A percentile compares a stretch with the other conserved stretches of the same genome.
Evolutionary conservation across 208 protist species (phyloP).

Genomic region (Acanthamoeba lugdunensis): DNA sequence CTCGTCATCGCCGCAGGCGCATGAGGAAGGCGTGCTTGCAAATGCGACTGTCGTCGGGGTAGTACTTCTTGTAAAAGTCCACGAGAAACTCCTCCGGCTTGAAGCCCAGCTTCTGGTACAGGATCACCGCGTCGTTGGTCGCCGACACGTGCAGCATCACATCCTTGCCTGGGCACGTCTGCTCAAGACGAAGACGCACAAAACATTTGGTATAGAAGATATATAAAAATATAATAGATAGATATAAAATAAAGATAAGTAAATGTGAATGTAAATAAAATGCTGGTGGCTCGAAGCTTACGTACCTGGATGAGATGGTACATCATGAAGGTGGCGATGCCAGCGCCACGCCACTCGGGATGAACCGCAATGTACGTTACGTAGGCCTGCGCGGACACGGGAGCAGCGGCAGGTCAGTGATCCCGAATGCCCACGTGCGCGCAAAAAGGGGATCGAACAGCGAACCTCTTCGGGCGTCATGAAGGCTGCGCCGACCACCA

Average conservation of each 20-base stretch:
- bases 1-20: constrained; percentile 77
- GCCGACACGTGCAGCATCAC: constrained; percentile 84
- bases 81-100: constrained; percentile 84
- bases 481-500: constrained; percentile 83
- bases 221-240: no score
- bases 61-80: constrained; percentile 84
- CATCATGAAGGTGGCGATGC: constrained; percentile 84
- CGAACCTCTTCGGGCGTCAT: constrained; percentile 79
- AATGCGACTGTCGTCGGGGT: constrained; percentile 70
- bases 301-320: constrained; percentile 83
- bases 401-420: neutral
- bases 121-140: constrained; percentile 82
- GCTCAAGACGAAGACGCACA: neutral
- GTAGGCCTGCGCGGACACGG: constrained; percentile 71
- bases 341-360: constrained; percentile 79
- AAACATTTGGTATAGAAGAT: no score
- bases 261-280: no score
- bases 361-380: constrained; percentile 81
- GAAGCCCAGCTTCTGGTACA: constrained; percentile 87
- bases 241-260: no score
- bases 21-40: constrained; percentile 82
- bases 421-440: no score
- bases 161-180: constrained; percentile 76
- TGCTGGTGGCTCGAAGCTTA: no score
- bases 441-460: neutral